Base-by-base conservation (phyloP, 495 filamentous ascomycete species). In the Penicillium salamii region DNA sequence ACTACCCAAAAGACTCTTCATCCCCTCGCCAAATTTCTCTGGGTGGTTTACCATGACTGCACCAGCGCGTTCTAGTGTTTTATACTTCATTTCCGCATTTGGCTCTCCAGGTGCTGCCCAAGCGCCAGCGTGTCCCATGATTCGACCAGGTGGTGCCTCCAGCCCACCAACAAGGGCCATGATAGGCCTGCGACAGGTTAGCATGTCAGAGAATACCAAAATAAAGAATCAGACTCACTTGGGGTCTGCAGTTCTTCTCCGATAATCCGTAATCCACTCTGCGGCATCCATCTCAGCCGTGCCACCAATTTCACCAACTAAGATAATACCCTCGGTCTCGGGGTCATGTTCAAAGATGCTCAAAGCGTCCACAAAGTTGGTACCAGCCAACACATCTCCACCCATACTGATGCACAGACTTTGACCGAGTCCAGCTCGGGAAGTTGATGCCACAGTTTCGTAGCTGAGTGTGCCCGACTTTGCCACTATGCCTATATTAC, bases 101-200 rank as follows among this genome's bases (percentile, higher is more conserved):
- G 83, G 82, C 52, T 95, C 88, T 13, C 85, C 84, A 7, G 80
- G 72, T 0, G 81, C 75, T 24, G 79, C 74, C 71, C 89, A 88
- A 26, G 91, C 91, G 13, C 91, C 91, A 12, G 89, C 87, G 67
- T 95, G 91, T 15, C 91, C 91, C 90, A 96, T 93, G 28, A 90
- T 78, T n/a, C 79, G 77, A 1, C 86, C 85, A 13, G 74, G 67
- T 6, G 77, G 75, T 28, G 88, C 86, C 28, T 82, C 68, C 26
- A 85, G 59, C 1, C 91, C 90, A 21, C 82, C 89, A 35, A 95
- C 72, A 7, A 95, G 72, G 31, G 84, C 91, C 61, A 89, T 83
- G 19, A 96, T 88, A 0, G 90, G 90, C 56, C 87, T 91, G 52
- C 9, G n/a, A 19, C 12, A 20, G 7, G n/a, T 41, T 15, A 24